Conservation (phyloP, 305 asterid genomes). For the Ajuga reptans region DNA sequence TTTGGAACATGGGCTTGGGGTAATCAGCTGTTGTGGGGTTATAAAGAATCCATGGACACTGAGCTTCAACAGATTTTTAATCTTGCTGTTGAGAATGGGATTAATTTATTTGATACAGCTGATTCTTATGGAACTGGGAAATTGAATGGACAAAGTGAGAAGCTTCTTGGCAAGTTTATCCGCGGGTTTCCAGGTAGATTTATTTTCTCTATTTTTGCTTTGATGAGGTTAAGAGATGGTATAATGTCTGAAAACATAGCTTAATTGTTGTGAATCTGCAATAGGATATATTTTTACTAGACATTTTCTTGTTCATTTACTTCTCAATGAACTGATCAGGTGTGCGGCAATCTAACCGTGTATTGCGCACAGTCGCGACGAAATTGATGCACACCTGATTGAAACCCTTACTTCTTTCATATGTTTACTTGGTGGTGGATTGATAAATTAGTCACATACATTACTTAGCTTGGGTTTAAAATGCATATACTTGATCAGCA, state of each 20-base stretch:
- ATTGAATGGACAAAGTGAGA: constrained; percentile 80
- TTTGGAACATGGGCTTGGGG: constrained; percentile 99
- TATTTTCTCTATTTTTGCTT: background rate
- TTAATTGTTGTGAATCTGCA: background rate
- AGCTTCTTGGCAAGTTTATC: constrained; percentile 83
- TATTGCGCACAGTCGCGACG: no score
- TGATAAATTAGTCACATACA: background rate
- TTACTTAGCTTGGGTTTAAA: background rate
- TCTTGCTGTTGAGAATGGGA: constrained; percentile 70
- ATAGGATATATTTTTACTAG: background rate
- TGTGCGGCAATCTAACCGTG: no score
- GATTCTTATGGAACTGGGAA: constrained; percentile 90
- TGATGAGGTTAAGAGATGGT: background rate
- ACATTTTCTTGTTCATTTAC: background rate
- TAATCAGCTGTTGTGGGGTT: constrained; percentile 84
- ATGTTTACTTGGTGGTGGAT: background rate
- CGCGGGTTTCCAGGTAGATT: constrained; percentile 40
- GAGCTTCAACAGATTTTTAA: constrained; percentile 78
- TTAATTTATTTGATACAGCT: constrained; percentile 78
- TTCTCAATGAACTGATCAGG: no score
- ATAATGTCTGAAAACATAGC: background rate
- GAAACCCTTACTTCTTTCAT: no score
- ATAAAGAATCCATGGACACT: constrained; percentile 71
- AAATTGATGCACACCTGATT: no score
- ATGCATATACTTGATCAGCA: background rate